Evolutionary conservation across 352 stramenopile genomes (phyloP).

Genomic region (Globisporangium parvum): DNA sequence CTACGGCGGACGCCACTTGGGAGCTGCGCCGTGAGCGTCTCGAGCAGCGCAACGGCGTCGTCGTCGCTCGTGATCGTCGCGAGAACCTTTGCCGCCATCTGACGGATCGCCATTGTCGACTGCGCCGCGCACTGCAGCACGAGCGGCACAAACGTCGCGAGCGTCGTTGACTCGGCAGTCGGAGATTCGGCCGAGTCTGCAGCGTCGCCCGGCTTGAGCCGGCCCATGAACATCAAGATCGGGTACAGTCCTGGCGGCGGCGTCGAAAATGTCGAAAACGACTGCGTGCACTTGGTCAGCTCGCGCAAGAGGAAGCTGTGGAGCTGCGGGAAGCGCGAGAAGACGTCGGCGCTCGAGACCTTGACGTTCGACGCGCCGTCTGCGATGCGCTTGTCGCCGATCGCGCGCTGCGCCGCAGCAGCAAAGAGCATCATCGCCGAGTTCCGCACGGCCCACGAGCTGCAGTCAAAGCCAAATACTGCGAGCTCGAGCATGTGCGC

Average conservation of each 20-base stretch:
- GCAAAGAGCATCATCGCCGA: conserved; percentile 91
- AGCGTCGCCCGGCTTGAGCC: conserved; percentile 59
- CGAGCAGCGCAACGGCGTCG: conserved; percentile 40
- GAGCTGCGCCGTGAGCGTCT: conserved; percentile 29
- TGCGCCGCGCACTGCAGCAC: conserved; percentile 64
- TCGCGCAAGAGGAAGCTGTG: conserved; percentile 53
- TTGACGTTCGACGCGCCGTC: conserved; percentile 58
- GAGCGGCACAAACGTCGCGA: conserved; percentile 59
- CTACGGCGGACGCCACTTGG: conserved; percentile 32
- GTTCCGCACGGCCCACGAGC: conserved; percentile 86
- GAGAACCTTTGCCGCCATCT: conserved; percentile 78
- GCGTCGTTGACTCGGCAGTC: conserved; percentile 14
- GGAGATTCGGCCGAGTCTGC: conserved; percentile 20
- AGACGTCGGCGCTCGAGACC: conserved; percentile 67
- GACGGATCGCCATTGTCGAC: conserved; percentile 63
- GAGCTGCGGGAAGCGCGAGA: conserved; percentile 73
- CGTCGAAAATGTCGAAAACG: conserved; percentile 12
- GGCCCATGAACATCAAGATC: conserved; percentile 74
- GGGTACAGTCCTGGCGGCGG: conserved; percentile 63
- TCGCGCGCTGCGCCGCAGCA: conserved; percentile 65
- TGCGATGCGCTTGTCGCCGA: conserved; percentile 81
- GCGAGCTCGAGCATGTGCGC: conserved; percentile 79
- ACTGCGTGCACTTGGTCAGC: conserved; percentile 34
- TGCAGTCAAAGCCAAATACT: conserved; percentile 79
- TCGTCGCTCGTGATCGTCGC: conserved; percentile 55